Evolutionary conservation across 2,329 filamentous ascomycete genomes (phyloP), one percentile per base, ranked within the genome.

Genomic region (Aureobasidium vineae): DNA sequence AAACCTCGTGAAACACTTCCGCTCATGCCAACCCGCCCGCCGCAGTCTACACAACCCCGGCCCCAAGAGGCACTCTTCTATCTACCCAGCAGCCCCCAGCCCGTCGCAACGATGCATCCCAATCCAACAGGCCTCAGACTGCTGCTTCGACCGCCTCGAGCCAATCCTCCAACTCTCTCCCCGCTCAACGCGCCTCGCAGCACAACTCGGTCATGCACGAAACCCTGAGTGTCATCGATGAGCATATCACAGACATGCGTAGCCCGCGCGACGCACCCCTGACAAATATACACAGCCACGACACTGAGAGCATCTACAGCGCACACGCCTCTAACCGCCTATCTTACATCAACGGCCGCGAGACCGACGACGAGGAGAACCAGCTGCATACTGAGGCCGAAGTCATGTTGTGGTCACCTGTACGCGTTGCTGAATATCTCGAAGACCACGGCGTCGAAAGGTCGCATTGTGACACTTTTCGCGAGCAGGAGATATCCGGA

Each of bases 401-500:
- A 75, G 92, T 99, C 28, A 85, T 88, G 72, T 77, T 80, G 2
- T 99, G 95, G 95, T 86, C 84, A 33, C 86, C 92, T 0, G 85
- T 87, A 70, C 87, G 95, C 68, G 94, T 97, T 23, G 91, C 94
- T 38, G 91, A 96, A 73, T 94, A 96, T 75, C 82, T 99, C 47
- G 93, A 95, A 71, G 90, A 90, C 1, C 81, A 87, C 4, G 93
- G 92, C 7, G 90, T 98, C 8, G 94, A 98, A 76, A 87, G 89
- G 72, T 88, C 88, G 71, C 94, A 98, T 72, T 99, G 95, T 75
- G 90, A 96, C 70, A 91, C 98, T 3, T 99, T 99, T 73, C 84
- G 89, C 71, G 93, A 98, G 73, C 94, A 99, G 77, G 95, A 99
- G 76, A 98, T 99, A 67, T 89, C 90, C 2, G 95, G 95, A 57